A percentile compares a stretch with the other conserved stretches of the same genome.
phyloP scores from a whole-genome alignment of 1,139 yeast species.

The Saccharomyces hybrid region DNA sequence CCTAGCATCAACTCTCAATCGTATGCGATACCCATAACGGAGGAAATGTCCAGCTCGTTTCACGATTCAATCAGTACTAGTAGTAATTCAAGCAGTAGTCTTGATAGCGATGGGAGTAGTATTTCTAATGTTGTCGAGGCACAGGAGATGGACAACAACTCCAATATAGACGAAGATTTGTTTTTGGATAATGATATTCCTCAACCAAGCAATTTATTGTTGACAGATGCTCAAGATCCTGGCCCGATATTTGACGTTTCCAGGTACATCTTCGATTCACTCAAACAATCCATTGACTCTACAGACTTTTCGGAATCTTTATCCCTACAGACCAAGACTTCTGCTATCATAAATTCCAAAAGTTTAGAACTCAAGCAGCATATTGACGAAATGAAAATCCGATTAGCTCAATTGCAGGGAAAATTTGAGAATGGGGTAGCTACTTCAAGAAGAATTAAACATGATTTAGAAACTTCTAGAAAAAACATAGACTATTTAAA shows the following conservation, averaged over 20 bases:
- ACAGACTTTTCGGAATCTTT: slow-evolving; percentile 29
- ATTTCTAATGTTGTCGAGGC: background rate
- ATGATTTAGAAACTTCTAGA: slow-evolving; percentile 17
- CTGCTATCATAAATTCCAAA: slow-evolving; percentile 29
- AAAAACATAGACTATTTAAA: slow-evolving; percentile 18
- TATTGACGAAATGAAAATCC: slow-evolving; percentile 18
- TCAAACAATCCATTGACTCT: slow-evolving; percentile 23
- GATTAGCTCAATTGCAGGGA: slow-evolving; percentile 13
- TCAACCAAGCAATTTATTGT: slow-evolving; percentile 12
- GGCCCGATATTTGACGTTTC: slow-evolving; percentile 28
- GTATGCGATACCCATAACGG: slow-evolving; percentile 25
- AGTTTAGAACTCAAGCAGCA: slow-evolving; percentile 27
- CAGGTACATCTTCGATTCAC: slow-evolving; percentile 25
- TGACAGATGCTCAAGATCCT: slow-evolving; percentile 21
- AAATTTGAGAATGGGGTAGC: slow-evolving; percentile 21
- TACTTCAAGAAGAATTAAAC: slow-evolving; percentile 16
- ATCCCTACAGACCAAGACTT: slow-evolving; percentile 29
- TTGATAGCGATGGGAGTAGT: background rate
- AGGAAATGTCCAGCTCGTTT: slow-evolving; percentile 10
- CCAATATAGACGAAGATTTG: slow-evolving; percentile 9
- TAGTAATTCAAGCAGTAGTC: background rate
- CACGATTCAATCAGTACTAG: slow-evolving; percentile 3
- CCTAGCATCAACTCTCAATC: slow-evolving; percentile 26
- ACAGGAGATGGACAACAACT: slow-evolving; percentile 2
- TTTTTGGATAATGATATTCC: slow-evolving; percentile 17